Base-by-base conservation (phyloP, 306 rosid species). In the Quercus bicolor region DNA sequence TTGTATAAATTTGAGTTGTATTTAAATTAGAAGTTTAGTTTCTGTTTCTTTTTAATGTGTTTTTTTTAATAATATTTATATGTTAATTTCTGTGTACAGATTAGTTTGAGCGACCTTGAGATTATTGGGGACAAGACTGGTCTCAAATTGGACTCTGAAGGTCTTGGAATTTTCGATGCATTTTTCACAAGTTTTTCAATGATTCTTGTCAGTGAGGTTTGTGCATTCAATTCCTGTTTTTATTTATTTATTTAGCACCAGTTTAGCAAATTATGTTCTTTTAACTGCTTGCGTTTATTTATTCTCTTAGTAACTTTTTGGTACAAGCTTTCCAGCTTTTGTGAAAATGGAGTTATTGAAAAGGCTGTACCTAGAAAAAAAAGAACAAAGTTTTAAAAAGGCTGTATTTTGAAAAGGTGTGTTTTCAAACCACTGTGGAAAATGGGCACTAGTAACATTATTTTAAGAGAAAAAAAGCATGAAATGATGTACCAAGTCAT, bases 191-290 rank as follows among this genome's bases (percentile, higher is more conserved):
- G 98, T 80, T 78, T 94, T 40, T 94, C 98, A 5, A 94, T 94
- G 97, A 94, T 94, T 54, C 7, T 94, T 64, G 97, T 92, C 86
- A 94, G 97, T 72, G 98, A 94, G 98, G 98, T 94, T 78, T 54
- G 97, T 85, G 74, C 64, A n/a, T 64, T 23, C 55, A 19, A 10
- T 76, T 75, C 15, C 79, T 4, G 2, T 2, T 29, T 54, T 60
- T 65, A 10, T 5, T 61, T 31, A 43, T 54, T 55, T 65, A 14
- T 5, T 61, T 31, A 52, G 51, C 79, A 40, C 65, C 5, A 61
- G 20, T 64, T 48, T 59, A 13, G 71, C 73, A 65, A 5, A 16
- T 18, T 9, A 5, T 71, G 10, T 24, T 48, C 19, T 51, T 54
- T 10, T 40, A 26, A 5, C 43, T 10, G 61, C 56, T 23, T 62